Conservation (phyloP, 352 stramenopile species). For the Pythium graminicola region DNA sequence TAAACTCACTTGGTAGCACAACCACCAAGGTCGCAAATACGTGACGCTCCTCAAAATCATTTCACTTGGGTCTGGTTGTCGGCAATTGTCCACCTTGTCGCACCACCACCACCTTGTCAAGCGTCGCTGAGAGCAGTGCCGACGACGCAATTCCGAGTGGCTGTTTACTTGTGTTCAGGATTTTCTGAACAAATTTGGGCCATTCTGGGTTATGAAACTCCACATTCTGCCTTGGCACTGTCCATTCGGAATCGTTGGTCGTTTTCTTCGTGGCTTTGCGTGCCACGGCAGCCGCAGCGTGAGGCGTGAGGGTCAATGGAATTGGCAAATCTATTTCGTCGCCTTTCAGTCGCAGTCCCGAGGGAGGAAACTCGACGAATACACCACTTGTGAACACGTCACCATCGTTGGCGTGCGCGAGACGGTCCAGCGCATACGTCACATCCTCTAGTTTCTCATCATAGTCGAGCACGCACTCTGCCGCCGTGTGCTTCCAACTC, state of each 20-base stretch:
- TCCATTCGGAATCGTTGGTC: not conserved
- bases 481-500: too few species aligned
- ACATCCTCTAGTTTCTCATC: not conserved
- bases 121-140: not conserved
- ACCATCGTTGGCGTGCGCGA: not conserved
- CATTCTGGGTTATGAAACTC: not conserved
- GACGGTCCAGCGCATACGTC: not conserved
- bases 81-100: not conserved
- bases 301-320: not conserved
- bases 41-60: not conserved
- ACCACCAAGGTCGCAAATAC: not conserved
- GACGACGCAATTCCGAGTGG: not conserved
- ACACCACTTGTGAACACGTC: not conserved
- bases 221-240: not conserved
- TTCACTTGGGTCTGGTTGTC: not conserved
- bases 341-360: not conserved
- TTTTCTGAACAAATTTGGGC: not conserved
- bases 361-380: not conserved
- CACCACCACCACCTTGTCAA: not conserved
- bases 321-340: not conserved
- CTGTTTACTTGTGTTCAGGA: not conserved
- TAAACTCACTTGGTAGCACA: not conserved
- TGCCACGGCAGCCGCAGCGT: not conserved
- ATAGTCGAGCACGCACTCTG: not conserved
- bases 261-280: not conserved